These are phyloP conservation scores for Sclerotinia nivalis DNA, from an alignment of 2,329 filamentous ascomycete genomes.

Conservation along the genomic window DNA sequence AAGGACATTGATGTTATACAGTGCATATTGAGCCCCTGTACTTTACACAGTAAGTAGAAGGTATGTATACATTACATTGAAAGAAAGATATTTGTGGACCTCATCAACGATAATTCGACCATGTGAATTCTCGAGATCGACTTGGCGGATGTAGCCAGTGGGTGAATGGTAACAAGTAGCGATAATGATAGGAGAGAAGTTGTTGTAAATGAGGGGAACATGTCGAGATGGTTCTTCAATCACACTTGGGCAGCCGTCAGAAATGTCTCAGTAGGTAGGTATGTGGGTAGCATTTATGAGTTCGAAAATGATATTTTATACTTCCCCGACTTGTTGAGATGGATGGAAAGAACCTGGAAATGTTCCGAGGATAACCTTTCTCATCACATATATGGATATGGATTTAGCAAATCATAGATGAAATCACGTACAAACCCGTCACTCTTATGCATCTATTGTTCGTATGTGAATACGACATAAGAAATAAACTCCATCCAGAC, in stretches of 20 bases:
- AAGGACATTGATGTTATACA: constrained; percentile 9
- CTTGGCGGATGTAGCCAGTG: neutral
- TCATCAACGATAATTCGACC: constrained; percentile 17
- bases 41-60: neutral
- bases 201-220: constrained; percentile 5
- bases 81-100: constrained; percentile 10
- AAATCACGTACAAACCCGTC: constrained; percentile 17
- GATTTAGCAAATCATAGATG: constrained; percentile 14
- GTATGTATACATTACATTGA: constrained; percentile 16
- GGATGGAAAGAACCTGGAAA: neutral
- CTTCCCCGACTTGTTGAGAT: neutral
- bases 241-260: constrained; percentile 12
- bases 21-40: constrained; percentile 2
- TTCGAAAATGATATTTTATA: neutral
- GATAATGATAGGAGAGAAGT: constrained; percentile 17
- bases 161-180: neutral
- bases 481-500: constrained; percentile 4
- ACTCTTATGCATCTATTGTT: constrained; percentile 15
- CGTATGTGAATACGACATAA: constrained; percentile 20
- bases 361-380: constrained; percentile 5
- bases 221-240: constrained; percentile 3
- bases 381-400: constrained; percentile 2
- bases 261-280: neutral
- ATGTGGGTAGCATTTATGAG: neutral
- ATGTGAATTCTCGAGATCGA: constrained; percentile 9